A percentile compares a stretch with the other conserved stretches of the same genome.
These are phyloP conservation scores for Leishmania amazonensis DNA, from an alignment of 208 protist species.

Conservation along the genomic window DNA sequence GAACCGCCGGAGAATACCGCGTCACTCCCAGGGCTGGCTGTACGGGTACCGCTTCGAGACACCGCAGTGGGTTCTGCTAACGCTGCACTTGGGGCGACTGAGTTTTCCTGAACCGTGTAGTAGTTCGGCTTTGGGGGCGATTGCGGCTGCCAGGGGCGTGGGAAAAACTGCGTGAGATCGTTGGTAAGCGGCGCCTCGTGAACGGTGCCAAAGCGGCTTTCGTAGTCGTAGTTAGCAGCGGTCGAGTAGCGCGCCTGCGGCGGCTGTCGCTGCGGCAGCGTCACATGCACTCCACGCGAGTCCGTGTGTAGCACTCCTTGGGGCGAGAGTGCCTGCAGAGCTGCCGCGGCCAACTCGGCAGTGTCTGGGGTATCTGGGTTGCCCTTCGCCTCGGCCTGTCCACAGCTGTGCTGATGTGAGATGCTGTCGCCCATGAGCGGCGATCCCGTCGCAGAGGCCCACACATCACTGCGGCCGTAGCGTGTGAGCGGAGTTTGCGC, in stretches of 20 bases:
- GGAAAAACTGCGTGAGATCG: not conserved
- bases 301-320: not conserved
- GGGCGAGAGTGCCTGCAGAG: conserved; percentile 19
- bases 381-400: not conserved
- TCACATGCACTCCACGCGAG: not conserved
- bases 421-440: conserved; percentile 25
- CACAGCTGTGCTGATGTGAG: not conserved
- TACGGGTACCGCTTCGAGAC: not conserved
- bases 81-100: not conserved
- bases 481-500: conserved; percentile 38
- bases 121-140: conserved; percentile 4
- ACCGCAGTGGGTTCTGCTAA: not conserved
- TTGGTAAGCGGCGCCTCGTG: not conserved
- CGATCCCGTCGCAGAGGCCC: conserved; percentile 32
- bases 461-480: conserved; percentile 42
- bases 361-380: not conserved
- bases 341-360: conserved; percentile 26
- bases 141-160: conserved; percentile 13
- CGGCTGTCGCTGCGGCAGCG: not conserved
- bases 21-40: not conserved
- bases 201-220: conserved; percentile 16
- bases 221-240: not conserved
- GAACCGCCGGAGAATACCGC: not conserved
- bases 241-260: not conserved
- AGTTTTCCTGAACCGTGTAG: conserved; percentile 38